Evolutionary conservation across 2,329 filamentous ascomycete genomes (phyloP).

Genomic region (Paraphoma sp.): DNA sequence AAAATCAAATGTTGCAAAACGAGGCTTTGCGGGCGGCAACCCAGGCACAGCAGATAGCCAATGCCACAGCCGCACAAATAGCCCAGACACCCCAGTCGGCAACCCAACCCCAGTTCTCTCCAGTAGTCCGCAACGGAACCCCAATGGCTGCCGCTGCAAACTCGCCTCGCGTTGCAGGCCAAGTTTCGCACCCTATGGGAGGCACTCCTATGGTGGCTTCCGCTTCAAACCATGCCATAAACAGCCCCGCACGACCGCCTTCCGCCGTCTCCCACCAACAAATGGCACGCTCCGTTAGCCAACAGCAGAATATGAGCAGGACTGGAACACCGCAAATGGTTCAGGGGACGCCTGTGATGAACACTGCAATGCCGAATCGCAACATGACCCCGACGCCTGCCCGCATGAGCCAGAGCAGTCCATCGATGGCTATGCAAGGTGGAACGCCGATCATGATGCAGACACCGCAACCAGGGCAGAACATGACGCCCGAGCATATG

Average conservation of each 20-base stretch:
- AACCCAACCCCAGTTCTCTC: constrained; percentile 69
- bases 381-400: constrained; percentile 49
- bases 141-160: constrained; percentile 52
- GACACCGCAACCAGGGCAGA: constrained; percentile 38
- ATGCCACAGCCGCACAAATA: constrained; percentile 28
- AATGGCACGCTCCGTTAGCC: constrained; percentile 48
- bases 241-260: constrained; percentile 47
- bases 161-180: constrained; percentile 48
- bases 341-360: constrained; percentile 49
- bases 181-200: constrained; percentile 45
- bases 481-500: constrained; percentile 45
- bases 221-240: constrained; percentile 46
- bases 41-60: constrained; percentile 41
- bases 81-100: constrained; percentile 58
- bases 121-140: constrained; percentile 57
- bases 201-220: constrained; percentile 55
- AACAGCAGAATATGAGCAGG: constrained; percentile 47
- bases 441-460: constrained; percentile 47
- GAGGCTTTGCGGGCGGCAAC: constrained; percentile 45
- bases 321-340: constrained; percentile 49
- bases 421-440: constrained; percentile 41
- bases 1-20: constrained; percentile 42
- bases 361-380: constrained; percentile 43
- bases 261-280: constrained; percentile 47
- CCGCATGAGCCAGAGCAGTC: constrained; percentile 47